These are phyloP conservation scores for Verticillium nonalfalfae DNA, from an alignment of 2,329 filamentous ascomycete species.

Conservation along the genomic window DNA sequence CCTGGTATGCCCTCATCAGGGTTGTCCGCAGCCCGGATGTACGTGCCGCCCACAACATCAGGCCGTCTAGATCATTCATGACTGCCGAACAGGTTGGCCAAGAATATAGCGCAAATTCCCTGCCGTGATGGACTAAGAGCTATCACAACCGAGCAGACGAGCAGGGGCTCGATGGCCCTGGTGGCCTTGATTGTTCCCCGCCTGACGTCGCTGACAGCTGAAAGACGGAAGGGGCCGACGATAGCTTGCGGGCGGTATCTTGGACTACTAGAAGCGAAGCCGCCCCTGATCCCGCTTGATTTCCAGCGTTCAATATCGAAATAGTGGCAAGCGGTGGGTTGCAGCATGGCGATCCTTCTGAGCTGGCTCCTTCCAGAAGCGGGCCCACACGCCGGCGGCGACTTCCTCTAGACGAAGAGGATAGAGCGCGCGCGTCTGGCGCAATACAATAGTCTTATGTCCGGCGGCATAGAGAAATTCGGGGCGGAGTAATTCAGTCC, in stretches of 20 bases:
- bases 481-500: too few relatives aligned
- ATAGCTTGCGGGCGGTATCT: background rate
- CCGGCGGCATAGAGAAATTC: background rate
- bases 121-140: too few relatives aligned
- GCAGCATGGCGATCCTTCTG: background rate
- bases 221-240: background rate
- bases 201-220: background rate
- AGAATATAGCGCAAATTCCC: too few relatives aligned
- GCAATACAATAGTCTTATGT: background rate
- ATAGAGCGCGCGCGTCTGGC: background rate
- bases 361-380: background rate
- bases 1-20: background rate
- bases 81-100: too few relatives aligned
- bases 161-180: too few relatives aligned
- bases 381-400: background rate
- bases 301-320: too few relatives aligned
- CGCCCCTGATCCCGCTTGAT: background rate
- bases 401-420: background rate
- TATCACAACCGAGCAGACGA: too few relatives aligned
- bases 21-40: too few relatives aligned
- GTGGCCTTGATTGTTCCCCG: background rate
- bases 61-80: too few relatives aligned
- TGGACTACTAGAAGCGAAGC: background rate
- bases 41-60: too few relatives aligned
- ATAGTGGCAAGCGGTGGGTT: background rate